Evolutionary conservation across 2,329 filamentous ascomycete genomes (phyloP).

Genomic region (Botrytis porri): DNA sequence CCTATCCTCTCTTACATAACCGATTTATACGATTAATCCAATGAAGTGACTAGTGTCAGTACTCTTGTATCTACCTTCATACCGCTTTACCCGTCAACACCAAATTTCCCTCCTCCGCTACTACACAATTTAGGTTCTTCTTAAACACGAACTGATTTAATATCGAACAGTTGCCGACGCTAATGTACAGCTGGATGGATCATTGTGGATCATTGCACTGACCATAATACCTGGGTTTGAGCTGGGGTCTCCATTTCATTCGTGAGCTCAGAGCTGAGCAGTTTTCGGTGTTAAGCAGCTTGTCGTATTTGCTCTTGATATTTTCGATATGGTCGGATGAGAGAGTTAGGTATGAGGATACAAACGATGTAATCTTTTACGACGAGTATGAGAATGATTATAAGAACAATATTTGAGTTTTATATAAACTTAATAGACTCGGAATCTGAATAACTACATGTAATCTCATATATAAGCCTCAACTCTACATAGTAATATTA

Average conservation of each 20-base stretch:
- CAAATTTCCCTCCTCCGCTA: background rate
- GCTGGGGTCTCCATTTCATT: background rate
- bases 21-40: background rate
- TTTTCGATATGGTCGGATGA: background rate
- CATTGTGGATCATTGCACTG: background rate
- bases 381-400: background rate
- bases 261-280: background rate
- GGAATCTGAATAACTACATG: too few species aligned
- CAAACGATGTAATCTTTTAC: background rate
- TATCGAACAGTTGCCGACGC: constrained; percentile 2
- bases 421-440: too few species aligned
- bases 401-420: too few species aligned
- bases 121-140: background rate
- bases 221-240: background rate
- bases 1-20: background rate
- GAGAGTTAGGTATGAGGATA: background rate
- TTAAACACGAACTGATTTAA: background rate
- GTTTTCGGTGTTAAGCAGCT: background rate
- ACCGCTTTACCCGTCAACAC: background rate
- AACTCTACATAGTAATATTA: too few species aligned
- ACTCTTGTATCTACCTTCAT: background rate
- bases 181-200: background rate
- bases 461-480: too few species aligned
- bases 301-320: too few species aligned
- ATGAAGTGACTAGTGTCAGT: background rate